Base-by-base conservation (phyloP, 2,329 filamentous ascomycete species). In the Huntiella bhutanensis region DNA sequence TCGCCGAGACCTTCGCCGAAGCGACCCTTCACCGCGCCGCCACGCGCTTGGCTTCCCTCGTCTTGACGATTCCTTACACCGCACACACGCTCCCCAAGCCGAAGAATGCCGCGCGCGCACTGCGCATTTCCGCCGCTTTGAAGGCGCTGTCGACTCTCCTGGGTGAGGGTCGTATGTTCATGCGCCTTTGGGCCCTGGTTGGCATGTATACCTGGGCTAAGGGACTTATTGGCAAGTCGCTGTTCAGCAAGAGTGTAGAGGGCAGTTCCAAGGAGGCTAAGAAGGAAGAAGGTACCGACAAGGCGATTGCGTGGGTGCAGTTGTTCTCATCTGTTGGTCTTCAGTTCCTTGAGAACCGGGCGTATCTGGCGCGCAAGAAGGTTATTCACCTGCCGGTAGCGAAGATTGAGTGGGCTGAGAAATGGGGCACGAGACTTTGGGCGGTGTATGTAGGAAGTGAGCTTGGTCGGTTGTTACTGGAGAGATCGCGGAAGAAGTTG, bases 371-470 rank as follows among this genome's bases (percentile, higher is more conserved):
- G 3, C 67, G 68, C 50, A 86, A 86, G 59, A 78, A 80, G 15
- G 72, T 92, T 3, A 58, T 94, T 43, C 67, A 63, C 12, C 69
- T 73, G 62, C 61, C 62, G 4, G 65, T 69, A 11, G 67, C 70
- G 41, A 70, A 70, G 41, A 71, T 82, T 58, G 69, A 60, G 22
- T 67, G 64, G 53, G 77, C 79, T 57, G 79, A 73, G 61, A 59
- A 77, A 13, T 82, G 80, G 76, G 86, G 82, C 61, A 77, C 75
- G 48, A 70, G 85, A 39, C 82, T 81, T 52, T 96, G 88, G 85
- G 75, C 78, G 46, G 69, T 71, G 17, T 85, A 86, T 63, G 77
- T 93, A 5, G 73, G 72, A 15, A 64, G 87, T 50, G 85, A 95
- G 64, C 70, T 91, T 51, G 67, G 76, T 43, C 68, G 80, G 51